A percentile compares a stretch with the other conserved stretches of the same genome.
phyloP scores from a whole-genome alignment of 2,329 filamentous ascomycete species.

The Ramularia collo-cygni region DNA sequence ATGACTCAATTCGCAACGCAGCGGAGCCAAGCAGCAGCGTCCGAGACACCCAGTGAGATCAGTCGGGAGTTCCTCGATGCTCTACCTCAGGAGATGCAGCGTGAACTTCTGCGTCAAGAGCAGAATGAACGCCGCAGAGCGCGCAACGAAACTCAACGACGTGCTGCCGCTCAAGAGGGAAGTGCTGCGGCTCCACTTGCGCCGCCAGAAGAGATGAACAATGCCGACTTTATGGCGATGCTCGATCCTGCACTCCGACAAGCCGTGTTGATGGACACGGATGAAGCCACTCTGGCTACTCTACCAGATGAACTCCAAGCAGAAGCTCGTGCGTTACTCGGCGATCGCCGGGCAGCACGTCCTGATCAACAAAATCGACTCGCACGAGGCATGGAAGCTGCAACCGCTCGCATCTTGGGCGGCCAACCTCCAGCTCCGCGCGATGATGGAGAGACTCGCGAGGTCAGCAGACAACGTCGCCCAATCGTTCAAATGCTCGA shows the following conservation, averaged over 20 bases:
- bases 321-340: conserved; percentile 69
- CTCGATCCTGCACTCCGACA: conserved; percentile 78
- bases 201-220: conserved; percentile 73
- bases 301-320: conserved; percentile 79
- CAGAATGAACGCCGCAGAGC: conserved; percentile 79
- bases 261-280: conserved; percentile 84
- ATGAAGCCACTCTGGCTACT: conserved; percentile 76
- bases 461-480: conserved; percentile 55
- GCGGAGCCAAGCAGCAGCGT: conserved; percentile 66
- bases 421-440: conserved; percentile 20
- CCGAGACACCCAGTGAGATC: conserved; percentile 73
- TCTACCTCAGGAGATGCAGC: conserved; percentile 78
- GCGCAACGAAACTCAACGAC: conserved; percentile 70
- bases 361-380: conserved; percentile 10
- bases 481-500: conserved; percentile 94
- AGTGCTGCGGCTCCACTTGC: conserved; percentile 38
- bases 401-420: conserved; percentile 13
- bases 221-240: conserved; percentile 85
- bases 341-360: conserved; percentile 33
- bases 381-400: conserved; percentile 12
- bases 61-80: conserved; percentile 92
- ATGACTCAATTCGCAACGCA: conserved; percentile 81
- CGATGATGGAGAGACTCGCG: conserved; percentile 21
- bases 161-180: conserved; percentile 42
- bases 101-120: conserved; percentile 87